Percentiles rank a stretch among this genome's conserved stretches.
Conservation (phyloP, 129 eudicot species). For the Mikania micrantha region DNA sequence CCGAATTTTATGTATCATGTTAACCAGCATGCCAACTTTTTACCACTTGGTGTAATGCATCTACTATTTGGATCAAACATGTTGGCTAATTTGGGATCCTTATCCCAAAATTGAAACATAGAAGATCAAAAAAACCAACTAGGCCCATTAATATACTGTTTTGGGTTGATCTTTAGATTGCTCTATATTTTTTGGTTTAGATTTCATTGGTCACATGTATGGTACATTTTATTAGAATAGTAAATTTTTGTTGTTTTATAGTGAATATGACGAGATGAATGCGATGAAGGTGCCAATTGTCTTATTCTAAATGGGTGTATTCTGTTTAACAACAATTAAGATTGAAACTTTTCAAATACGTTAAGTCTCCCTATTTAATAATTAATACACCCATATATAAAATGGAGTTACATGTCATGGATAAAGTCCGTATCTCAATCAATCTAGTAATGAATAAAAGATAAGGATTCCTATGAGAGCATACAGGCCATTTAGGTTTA, state of each 20-base stretch:
- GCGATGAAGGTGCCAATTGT: slow-evolving; percentile 4
- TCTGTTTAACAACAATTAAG: neutral
- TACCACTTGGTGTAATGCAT: neutral
- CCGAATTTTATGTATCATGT: neutral
- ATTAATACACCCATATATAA: neutral
- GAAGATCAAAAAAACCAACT: too few relatives aligned
- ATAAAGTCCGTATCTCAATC: neutral
- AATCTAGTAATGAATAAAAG: too few relatives aligned
- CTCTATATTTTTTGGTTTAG: neutral
- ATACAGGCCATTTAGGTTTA: neutral
- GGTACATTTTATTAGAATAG: neutral
- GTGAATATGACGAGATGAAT: neutral
- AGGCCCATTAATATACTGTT: neutral
- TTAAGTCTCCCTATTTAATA: neutral
- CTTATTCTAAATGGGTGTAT: neutral
- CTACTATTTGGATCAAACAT: neutral
- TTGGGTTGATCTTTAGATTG: neutral
- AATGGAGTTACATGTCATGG: neutral
- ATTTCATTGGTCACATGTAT: neutral
- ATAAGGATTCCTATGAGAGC: neutral
- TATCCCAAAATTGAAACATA: neutral
- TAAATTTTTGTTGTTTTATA: neutral
- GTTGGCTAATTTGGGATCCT: neutral
- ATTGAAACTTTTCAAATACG: neutral
- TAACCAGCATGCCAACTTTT: neutral